A percentile compares a stretch with the other conserved stretches of the same genome.
phyloP scores from a whole-genome alignment of 768 basidiomycete genomes.

The Lactifluus hygrophoroides region DNA sequence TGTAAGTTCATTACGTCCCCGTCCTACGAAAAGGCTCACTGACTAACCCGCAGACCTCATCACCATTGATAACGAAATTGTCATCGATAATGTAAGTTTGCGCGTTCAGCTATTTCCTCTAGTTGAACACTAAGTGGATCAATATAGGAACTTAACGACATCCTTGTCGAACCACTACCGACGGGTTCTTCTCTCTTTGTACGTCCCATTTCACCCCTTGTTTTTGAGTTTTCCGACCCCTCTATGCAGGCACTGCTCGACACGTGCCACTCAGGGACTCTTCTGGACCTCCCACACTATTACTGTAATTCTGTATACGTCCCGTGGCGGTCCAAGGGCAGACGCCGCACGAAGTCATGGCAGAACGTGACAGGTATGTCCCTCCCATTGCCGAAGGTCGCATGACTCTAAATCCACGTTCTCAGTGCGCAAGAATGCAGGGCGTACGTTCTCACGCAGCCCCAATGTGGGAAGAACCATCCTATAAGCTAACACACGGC shows the following conservation, averaged over 20 bases:
- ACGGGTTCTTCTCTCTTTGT: conserved; percentile 18
- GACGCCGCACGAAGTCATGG: conserved; percentile 17
- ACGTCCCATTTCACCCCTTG: not conserved
- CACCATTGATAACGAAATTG: conserved; percentile 16
- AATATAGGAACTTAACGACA: conserved; percentile 19
- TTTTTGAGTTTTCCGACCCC: not conserved
- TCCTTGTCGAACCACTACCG: conserved; percentile 21
- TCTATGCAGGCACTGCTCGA: conserved; percentile 20
- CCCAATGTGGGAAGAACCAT: not conserved
- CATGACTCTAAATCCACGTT: not conserved
- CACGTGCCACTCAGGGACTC: conserved; percentile 22
- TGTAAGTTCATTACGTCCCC: not conserved
- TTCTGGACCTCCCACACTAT: conserved; percentile 22
- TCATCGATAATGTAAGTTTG: conserved; percentile 21
- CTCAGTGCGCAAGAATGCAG: conserved; percentile 9
- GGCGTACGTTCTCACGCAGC: not conserved
- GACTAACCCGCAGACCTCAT: conserved; percentile 6
- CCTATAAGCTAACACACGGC: not conserved
- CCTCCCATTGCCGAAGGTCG: not conserved
- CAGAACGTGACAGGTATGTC: conserved; percentile 18
- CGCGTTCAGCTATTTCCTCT: not conserved
- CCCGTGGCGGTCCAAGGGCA: conserved; percentile 20
- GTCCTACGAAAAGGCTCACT: not conserved
- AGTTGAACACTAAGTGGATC: not conserved
- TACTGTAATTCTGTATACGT: conserved; percentile 21